These are phyloP conservation scores for Paraphaeosphaeria minitans DNA, from an alignment of 2,329 filamentous ascomycete species.

Conservation along the genomic window DNA sequence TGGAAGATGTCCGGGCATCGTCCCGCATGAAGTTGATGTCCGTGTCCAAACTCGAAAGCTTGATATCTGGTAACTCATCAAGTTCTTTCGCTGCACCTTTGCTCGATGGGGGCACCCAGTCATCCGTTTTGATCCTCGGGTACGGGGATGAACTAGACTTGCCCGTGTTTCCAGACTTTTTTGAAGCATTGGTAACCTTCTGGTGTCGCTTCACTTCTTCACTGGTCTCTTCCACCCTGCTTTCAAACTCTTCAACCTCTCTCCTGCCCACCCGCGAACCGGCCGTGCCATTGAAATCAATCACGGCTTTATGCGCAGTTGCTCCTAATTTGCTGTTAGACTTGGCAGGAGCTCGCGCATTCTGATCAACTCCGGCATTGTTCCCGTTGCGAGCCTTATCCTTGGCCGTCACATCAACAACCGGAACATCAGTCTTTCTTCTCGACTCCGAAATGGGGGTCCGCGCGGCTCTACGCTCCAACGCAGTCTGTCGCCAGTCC, in stretches of 20 bases:
- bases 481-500: constrained; percentile 34
- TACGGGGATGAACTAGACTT: not conserved
- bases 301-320: not conserved
- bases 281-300: not conserved
- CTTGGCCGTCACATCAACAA: constrained; percentile 8
- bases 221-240: not conserved
- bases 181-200: not conserved
- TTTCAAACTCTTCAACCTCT: not conserved
- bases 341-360: not conserved
- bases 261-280: not conserved
- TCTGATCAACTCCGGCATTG: not conserved
- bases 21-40: constrained; percentile 3
- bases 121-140: constrained; percentile 1
- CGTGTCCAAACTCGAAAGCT: not conserved
- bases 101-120: not conserved
- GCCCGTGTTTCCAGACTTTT: not conserved
- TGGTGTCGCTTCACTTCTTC: not conserved
- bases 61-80: not conserved
- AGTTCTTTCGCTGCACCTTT: not conserved
- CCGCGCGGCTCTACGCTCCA: constrained; percentile 18
- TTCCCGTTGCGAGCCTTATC: not conserved
- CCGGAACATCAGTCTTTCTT: constrained; percentile 6
- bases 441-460: not conserved
- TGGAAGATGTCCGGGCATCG: not conserved
- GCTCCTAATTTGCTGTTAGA: not conserved